Base-by-base conservation (phyloP, 2,329 filamentous ascomycete species). In the Paracoccidioides lutzii region DNA sequence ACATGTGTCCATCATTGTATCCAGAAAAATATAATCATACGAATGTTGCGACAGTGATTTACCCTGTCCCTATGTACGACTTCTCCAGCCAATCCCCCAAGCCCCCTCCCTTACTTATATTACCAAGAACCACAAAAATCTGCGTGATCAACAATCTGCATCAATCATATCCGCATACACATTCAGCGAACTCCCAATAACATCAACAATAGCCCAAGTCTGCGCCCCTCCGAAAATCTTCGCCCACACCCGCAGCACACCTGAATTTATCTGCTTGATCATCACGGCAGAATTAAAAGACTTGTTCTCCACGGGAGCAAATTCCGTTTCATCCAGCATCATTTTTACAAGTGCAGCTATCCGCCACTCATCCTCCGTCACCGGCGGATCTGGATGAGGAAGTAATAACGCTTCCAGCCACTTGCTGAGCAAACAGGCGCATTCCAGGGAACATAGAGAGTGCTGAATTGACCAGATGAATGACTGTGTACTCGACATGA, bases 151-250 rank as follows among this genome's bases (percentile, higher is more conserved):
- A 22, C 22, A 22, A 14, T 64, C 65, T 6, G 67, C 63, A 50
- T 69, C 68, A 12, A 65, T 55, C 60, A 73, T 72, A 58, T 72
- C 67, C 2, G 70, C 71, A 57, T 73, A 72, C 9, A 72, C 62
- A 55, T 71, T 69, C 37, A 73, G 56, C 40, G 68, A 65, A 49
- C 61, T 68, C 0, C 71, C 71, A 55, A 73, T 73, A 5, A 73
- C 63, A 59, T 73, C 71, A 6, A 73, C 70, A 56, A 73, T 71
- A 3, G 70, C 70, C 71, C 71, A 73, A 12, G 69, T 73, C 55
- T 73, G 70, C 22, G 68, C 66, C 4, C 71, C 71, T 54, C 66
- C 69, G 58, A 73, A 74, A 28, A 74, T 69, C 38, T 67, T 68
- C 3, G 70, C 71, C 71, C 71, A 74, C 1, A 74, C 70, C 54